phyloP scores from a whole-genome alignment of 1,284 basidiomycete genomes.

The Ustilago xerochloae region DNA sequence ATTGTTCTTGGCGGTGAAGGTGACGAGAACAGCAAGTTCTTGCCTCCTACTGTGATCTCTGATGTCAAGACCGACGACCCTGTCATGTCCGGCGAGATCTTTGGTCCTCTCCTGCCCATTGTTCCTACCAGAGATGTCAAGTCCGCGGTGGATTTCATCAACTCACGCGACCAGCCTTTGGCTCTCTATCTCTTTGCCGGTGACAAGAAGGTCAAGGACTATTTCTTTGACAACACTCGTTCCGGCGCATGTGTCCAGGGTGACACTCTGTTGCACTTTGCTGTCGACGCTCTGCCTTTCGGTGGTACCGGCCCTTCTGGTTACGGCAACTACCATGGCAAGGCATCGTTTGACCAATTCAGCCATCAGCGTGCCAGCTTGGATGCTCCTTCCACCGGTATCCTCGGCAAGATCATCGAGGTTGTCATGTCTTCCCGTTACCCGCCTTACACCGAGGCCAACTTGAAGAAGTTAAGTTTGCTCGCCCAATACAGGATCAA shows the following conservation, averaged over 20 bases:
- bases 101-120: slow-evolving; percentile 80
- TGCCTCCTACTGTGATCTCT: slow-evolving; percentile 77
- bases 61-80: slow-evolving; percentile 74
- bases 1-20: slow-evolving; percentile 78
- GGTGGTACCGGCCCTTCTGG: slow-evolving; percentile 71
- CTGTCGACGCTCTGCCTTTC: slow-evolving; percentile 73
- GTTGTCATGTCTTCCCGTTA: slow-evolving; percentile 66
- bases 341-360: slow-evolving; percentile 72
- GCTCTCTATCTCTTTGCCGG: slow-evolving; percentile 81
- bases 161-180: slow-evolving; percentile 77
- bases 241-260: slow-evolving; percentile 52
- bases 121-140: slow-evolving; percentile 74
- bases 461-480: slow-evolving; percentile 52
- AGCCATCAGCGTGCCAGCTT: slow-evolving; percentile 71
- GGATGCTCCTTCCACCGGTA: slow-evolving; percentile 69
- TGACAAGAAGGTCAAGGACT: slow-evolving; percentile 74
- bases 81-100: slow-evolving; percentile 78
- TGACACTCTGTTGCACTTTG: slow-evolving; percentile 70
- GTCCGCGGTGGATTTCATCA: slow-evolving; percentile 65
- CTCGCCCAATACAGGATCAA: slow-evolving; percentile 37
- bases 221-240: slow-evolving; percentile 69
- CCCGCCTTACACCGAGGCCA: slow-evolving; percentile 66
- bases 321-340: slow-evolving; percentile 71
- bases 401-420: slow-evolving; percentile 67
- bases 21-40: slow-evolving; percentile 74